phyloP scores from a whole-genome alignment of 2,329 filamentous ascomycete genomes.

The Dactylellina parvicollis region DNA sequence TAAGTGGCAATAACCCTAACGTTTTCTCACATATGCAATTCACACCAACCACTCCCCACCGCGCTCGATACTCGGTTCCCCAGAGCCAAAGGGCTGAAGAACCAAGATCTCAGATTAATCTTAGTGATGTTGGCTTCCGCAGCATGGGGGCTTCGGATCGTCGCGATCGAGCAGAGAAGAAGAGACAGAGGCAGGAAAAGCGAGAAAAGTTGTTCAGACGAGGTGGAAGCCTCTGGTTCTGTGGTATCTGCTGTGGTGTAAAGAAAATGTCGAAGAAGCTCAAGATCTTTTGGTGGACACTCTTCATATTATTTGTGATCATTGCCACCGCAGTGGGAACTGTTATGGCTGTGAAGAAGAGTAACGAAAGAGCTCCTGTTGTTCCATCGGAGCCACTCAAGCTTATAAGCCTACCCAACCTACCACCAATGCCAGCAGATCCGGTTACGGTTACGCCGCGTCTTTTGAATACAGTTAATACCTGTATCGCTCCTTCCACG shows the following conservation, averaged over 20 bases:
- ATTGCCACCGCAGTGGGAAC: constrained; percentile 14
- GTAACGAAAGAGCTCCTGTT: constrained; percentile 25
- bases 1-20: background rate
- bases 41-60: constrained; percentile 44
- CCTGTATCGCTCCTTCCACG: constrained; percentile 41
- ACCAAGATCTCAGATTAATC: constrained; percentile 9
- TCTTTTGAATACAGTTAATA: constrained; percentile 35
- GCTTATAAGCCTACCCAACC: constrained; percentile 16
- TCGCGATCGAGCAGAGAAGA: constrained; percentile 39
- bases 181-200: constrained; percentile 44
- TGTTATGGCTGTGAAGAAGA: constrained; percentile 31
- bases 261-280: constrained; percentile 41
- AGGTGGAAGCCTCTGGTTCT: constrained; percentile 39
- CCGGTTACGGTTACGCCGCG: constrained; percentile 41
- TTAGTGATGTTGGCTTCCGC: constrained; percentile 30
- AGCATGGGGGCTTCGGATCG: constrained; percentile 24
- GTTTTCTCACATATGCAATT: constrained; percentile 33
- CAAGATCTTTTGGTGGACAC: constrained; percentile 47
- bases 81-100: background rate
- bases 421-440: constrained; percentile 42
- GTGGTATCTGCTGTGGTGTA: constrained; percentile 42
- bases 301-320: constrained; percentile 38
- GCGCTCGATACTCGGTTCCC: constrained; percentile 10
- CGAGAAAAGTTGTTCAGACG: constrained; percentile 32
- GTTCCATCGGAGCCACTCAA: constrained; percentile 12